Percentiles rank a stretch among this genome's conserved stretches.
Conservation (phyloP, 2,329 filamentous ascomycete genomes). For the Paecilomyces fulvus region DNA sequence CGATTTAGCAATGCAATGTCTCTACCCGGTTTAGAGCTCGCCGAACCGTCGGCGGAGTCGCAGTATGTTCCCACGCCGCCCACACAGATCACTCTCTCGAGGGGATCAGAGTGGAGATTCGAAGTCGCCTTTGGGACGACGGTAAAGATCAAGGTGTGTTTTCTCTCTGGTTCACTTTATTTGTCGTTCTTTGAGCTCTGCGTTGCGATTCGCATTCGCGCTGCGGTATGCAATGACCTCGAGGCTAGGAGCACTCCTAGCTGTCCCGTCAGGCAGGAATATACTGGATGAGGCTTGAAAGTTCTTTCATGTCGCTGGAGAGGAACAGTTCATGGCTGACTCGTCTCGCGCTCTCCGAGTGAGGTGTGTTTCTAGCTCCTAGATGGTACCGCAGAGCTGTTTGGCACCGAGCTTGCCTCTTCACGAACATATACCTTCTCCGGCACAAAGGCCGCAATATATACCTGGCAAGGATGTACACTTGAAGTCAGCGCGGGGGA, state of each 20-base stretch:
- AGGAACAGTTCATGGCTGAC: background rate
- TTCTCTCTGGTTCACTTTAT: background rate
- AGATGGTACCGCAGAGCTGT: conserved; percentile 80
- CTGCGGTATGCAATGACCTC: background rate
- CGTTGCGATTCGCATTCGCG: background rate
- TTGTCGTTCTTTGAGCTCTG: background rate
- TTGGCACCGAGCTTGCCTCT: conserved; percentile 84
- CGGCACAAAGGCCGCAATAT: conserved; percentile 76
- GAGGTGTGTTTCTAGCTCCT: conserved; percentile 46
- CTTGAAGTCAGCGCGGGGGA: conserved; percentile 64
- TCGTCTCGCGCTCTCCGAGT: background rate
- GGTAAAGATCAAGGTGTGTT: conserved; percentile 45
- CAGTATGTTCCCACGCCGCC: conserved; percentile 29
- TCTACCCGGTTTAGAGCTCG: conserved; percentile 65
- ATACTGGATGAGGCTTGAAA: background rate
- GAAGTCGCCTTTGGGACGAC: conserved; percentile 52
- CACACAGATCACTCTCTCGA: conserved; percentile 47
- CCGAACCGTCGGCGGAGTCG: conserved; percentile 49
- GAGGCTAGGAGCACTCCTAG: background rate
- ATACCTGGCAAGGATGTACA: conserved; percentile 84
- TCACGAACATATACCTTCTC: conserved; percentile 73
- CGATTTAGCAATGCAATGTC: conserved; percentile 47
- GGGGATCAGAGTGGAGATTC: conserved; percentile 71
- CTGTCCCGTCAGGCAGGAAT: background rate
- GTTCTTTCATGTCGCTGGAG: background rate